Evolutionary conservation across 139 green algal species (phyloP).

Genomic region (Pseudopediastrum boryanum): DNA sequence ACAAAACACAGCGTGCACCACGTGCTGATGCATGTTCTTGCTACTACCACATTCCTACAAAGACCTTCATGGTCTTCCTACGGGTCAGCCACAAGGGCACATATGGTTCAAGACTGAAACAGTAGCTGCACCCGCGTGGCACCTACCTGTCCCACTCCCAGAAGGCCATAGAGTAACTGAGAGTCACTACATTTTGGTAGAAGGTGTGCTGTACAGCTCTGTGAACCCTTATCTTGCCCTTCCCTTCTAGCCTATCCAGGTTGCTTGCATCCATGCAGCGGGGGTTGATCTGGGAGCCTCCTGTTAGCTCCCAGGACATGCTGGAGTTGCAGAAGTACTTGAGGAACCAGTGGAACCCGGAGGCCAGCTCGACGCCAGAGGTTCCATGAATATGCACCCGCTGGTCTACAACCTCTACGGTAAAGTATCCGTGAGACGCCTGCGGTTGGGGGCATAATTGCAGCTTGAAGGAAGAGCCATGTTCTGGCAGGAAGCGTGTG

Average conservation of each 20-base stretch:
- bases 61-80: no score
- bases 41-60: no score
- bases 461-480: not conserved
- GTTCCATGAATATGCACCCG: slow-evolving; percentile 33
- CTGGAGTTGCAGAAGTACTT: slow-evolving; percentile 45
- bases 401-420: not conserved
- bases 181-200: slow-evolving; percentile 61
- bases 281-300: slow-evolving; percentile 40
- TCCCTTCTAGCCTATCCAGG: not conserved
- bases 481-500: not conserved
- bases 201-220: slow-evolving; percentile 42
- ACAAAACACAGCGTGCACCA: no score
- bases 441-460: not conserved
- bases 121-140: not conserved
- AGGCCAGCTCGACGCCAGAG: slow-evolving; percentile 44
- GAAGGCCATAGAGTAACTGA: slow-evolving; percentile 49
- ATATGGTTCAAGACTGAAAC: no score
- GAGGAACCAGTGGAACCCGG: slow-evolving; percentile 52
- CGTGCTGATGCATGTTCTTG: no score
- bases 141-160: slow-evolving; percentile 53
- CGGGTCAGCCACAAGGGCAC: no score
- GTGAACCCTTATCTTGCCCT: not conserved
- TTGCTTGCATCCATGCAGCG: not conserved
- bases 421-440: slow-evolving; percentile 8
- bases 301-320: slow-evolving; percentile 45